These are phyloP conservation scores for Cystobasidiaceae sp. DNA, from an alignment of 1,284 basidiomycete genomes.

Conservation along the genomic window DNA sequence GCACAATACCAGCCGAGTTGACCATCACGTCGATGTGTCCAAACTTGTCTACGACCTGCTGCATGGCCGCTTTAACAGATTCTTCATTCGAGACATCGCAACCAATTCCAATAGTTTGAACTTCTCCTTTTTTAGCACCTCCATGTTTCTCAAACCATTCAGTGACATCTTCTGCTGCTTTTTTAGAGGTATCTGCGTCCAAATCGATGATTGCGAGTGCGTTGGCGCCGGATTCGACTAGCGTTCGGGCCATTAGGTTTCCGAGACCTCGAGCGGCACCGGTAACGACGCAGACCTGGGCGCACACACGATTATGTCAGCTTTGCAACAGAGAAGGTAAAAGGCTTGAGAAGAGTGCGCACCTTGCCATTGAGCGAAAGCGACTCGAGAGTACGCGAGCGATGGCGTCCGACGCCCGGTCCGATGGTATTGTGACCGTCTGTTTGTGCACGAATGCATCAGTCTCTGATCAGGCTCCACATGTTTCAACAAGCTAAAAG, in stretches of 20 bases:
- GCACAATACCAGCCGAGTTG: slow-evolving; percentile 68
- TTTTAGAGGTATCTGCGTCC: slow-evolving; percentile 63
- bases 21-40: slow-evolving; percentile 80
- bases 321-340: neutral
- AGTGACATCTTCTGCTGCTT: slow-evolving; percentile 68
- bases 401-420: slow-evolving; percentile 39
- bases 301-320: neutral
- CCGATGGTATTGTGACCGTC: slow-evolving; percentile 31
- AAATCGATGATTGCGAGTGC: slow-evolving; percentile 79
- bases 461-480: too few relatives aligned
- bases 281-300: slow-evolving; percentile 83
- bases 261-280: slow-evolving; percentile 86
- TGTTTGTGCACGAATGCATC: too few relatives aligned
- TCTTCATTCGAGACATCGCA: slow-evolving; percentile 84
- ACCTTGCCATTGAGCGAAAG: slow-evolving; percentile 41
- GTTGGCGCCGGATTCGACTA: slow-evolving; percentile 78
- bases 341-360: neutral
- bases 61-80: slow-evolving; percentile 68
- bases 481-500: neutral
- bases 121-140: slow-evolving; percentile 57
- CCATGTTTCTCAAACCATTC: slow-evolving; percentile 57
- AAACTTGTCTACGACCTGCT: slow-evolving; percentile 62
- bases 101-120: slow-evolving; percentile 69
- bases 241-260: slow-evolving; percentile 80
- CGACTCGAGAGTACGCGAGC: slow-evolving; percentile 38